Evolutionary conservation across 306 rosid species (phyloP).

Genomic region (Sphenostylis stenocarpa): DNA sequence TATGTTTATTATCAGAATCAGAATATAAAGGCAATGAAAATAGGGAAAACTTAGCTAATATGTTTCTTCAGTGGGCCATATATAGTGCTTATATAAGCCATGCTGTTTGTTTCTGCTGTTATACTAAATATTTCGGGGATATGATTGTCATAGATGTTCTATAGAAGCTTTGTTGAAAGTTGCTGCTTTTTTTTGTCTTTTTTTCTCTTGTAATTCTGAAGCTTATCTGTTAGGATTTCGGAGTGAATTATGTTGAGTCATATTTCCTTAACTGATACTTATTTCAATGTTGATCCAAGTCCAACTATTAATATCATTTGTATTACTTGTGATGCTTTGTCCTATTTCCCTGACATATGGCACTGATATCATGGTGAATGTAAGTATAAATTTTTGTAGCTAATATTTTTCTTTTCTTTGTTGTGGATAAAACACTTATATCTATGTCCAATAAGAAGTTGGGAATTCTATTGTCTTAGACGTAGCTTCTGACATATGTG

Average conservation of each 20-base stretch:
- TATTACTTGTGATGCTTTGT: not conserved
- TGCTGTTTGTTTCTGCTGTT: not conserved
- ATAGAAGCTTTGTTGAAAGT: not conserved
- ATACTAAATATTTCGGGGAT: slow-evolving; percentile 15
- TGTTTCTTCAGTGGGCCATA: not conserved
- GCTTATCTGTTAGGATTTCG: not conserved
- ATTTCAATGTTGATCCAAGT: not conserved
- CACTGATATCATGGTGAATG: slow-evolving; percentile 1
- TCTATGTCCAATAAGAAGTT: slow-evolving; percentile 17
- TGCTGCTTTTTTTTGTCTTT: not conserved
- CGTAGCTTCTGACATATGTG: slow-evolving; percentile 32
- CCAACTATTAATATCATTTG: not conserved
- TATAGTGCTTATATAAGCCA: not conserved
- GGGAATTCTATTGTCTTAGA: slow-evolving; percentile 19
- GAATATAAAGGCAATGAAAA: not conserved
- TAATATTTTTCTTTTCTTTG: not conserved
- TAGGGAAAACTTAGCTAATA: not conserved
- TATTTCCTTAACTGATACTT: not conserved
- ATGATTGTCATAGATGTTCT: slow-evolving; percentile 1
- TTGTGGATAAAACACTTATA: not conserved
- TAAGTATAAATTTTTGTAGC: not conserved
- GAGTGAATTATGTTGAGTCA: not conserved
- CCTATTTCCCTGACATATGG: not conserved
- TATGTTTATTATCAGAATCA: not conserved
- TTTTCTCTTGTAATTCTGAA: not conserved